Percentiles rank a stretch among this genome's conserved stretches.
Evolutionary conservation across 805 yeast species (phyloP).

Genomic region (Wickerhamomyces subpelliculosus): DNA sequence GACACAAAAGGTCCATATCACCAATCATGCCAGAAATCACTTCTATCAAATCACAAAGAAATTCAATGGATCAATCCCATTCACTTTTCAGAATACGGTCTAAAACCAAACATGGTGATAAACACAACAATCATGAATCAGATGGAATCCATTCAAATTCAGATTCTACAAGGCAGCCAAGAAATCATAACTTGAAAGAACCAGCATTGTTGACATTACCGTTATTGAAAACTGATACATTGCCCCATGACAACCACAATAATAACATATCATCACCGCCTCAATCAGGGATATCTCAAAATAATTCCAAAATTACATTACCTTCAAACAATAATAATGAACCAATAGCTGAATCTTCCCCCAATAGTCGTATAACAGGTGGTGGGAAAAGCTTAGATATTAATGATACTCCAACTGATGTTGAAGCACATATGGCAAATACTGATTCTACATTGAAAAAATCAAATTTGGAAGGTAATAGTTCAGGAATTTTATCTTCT

Average conservation of each 20-base stretch:
- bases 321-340: too few species aligned
- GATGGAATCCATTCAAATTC: not conserved
- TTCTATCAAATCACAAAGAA: slow-evolving; percentile 1
- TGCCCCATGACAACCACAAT: too few species aligned
- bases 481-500: slow-evolving; percentile 36
- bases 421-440: slow-evolving; percentile 11
- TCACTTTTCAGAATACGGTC: not conserved
- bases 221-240: not conserved
- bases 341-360: not conserved
- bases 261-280: not conserved
- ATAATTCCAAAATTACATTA: too few species aligned
- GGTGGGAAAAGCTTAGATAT: too few species aligned
- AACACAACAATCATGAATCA: not conserved
- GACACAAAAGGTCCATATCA: not conserved
- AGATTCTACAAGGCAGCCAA: not conserved
- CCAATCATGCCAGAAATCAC: slow-evolving; percentile 1
- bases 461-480: slow-evolving; percentile 13
- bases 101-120: not conserved
- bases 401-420: not conserved
- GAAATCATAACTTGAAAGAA: not conserved
- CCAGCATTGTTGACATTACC: not conserved
- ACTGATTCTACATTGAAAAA: slow-evolving; percentile 2
- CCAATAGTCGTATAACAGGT: too few species aligned
- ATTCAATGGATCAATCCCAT: not conserved
- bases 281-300: not conserved